Base-by-base conservation (phyloP, 129 eudicot species). In the Artemisia annua region DNA sequence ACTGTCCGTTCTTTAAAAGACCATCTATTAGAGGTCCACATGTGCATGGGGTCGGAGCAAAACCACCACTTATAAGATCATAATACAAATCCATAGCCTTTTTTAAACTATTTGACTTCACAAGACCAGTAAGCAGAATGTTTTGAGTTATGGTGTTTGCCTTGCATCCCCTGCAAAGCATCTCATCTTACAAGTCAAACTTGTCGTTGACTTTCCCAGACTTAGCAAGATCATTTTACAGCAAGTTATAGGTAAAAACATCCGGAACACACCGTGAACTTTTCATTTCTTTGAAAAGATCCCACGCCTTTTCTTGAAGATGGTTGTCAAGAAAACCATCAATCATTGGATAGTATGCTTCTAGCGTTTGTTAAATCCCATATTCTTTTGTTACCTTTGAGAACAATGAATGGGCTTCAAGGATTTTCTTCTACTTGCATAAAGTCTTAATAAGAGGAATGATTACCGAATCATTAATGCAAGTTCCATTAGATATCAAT, bases 21-120 rank as follows among this genome's bases (percentile, higher is more conserved):
- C 99, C 97, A 32, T 94, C 97, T 5, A 94, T 80, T 20, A 94
- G 76, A 63, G 99, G 99, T 52, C 97, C 99, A 72, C 92, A 94
- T n/a, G 99, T 88, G 78, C 91, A 82, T 55, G 99, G 97, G 30
- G 97, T 90, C 30, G 99, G 99, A 17, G 87, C 63, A 82, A 94
- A 94, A 66, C 96, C 97, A 15, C 77, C 85, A 71, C 93, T 88
- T 71, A 90, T 75, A 39, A 94, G 94, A 85, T 87, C 88, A 69
- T 87, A 88, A 76, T 86, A 94, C 44, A 94, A 57, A 80, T 90
- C 89, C 72, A 90, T 60, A 7, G 99, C 99, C 67, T 74, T 85
- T 68, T 86, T 87, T 69, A 94, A 50, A n/a, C 82, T 79, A 59
- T 81, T 77, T 6, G 89, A 94, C 63, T 85, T 94, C 50, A 84